A percentile compares a stretch with the other conserved stretches of the same genome.
These are phyloP conservation scores for Candida freyschussii DNA, from an alignment of 1,139 yeast genomes.

Conservation along the genomic window DNA sequence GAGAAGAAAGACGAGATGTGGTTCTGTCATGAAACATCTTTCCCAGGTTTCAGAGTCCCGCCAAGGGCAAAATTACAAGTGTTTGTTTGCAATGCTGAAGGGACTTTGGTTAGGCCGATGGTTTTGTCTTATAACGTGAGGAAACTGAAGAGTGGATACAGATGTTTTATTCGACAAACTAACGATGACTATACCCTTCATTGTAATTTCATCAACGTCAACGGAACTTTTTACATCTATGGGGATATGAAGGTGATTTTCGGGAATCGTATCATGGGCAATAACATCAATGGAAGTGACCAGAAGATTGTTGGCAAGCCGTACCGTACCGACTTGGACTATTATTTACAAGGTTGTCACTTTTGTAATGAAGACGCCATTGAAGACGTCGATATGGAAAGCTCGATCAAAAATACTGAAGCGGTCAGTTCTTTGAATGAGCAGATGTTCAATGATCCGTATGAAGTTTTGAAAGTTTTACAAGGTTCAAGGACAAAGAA, in stretches of 20 bases:
- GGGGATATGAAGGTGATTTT: conserved; percentile 36
- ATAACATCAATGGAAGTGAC: conserved; percentile 4
- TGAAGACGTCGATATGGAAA: conserved; percentile 1
- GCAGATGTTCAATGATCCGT: too few relatives aligned
- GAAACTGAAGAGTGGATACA: conserved; percentile 27
- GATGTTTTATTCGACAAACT: conserved; percentile 32
- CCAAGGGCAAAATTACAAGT: conserved; percentile 37
- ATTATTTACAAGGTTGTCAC: conserved; percentile 8
- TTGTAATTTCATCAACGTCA: conserved; percentile 23
- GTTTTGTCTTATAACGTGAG: conserved; percentile 36
- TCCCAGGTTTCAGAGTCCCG: conserved; percentile 38
- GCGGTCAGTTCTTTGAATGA: too few relatives aligned
- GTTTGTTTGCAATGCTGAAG: conserved; percentile 36
- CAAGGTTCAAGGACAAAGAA: too few relatives aligned
- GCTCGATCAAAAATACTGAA: too few relatives aligned
- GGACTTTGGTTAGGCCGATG: conserved; percentile 34
- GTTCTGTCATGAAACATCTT: conserved; percentile 17
- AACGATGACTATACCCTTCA: conserved; percentile 12
- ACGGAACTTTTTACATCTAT: conserved; percentile 31
- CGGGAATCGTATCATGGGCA: conserved; percentile 25
- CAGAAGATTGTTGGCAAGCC: conserved; percentile 9
- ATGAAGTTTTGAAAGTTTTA: too few relatives aligned
- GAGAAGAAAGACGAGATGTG: background rate
- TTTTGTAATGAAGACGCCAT: conserved; percentile 6
- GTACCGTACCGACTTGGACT: conserved; percentile 5